Conservation (phyloP, 352 stramenopile species). For the Pythium grandisporangium region DNA sequence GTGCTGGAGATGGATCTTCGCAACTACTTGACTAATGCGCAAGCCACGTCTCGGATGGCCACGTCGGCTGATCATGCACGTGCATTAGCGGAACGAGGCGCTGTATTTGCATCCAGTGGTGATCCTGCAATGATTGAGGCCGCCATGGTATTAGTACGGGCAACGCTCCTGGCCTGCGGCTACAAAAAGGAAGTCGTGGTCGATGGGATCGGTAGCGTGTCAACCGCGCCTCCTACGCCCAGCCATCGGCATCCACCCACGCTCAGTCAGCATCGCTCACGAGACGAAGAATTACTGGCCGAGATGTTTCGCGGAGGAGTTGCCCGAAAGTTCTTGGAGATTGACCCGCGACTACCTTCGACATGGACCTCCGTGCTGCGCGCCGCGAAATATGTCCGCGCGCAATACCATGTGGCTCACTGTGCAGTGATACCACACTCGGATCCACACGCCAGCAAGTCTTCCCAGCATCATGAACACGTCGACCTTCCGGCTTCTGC, state of each 20-base stretch:
- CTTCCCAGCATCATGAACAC: too few relatives aligned
- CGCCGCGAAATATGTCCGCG: constrained; percentile 6
- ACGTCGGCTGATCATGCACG: too few relatives aligned
- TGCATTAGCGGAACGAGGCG: too few relatives aligned
- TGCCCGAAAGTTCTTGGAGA: constrained; percentile 18
- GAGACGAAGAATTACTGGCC: constrained; percentile 21
- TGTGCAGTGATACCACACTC: too few relatives aligned
- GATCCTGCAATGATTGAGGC: not conserved
- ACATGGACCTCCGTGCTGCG: constrained; percentile 13
- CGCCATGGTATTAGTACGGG: constrained; percentile 16
- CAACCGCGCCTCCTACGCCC: too few relatives aligned
- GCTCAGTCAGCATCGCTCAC: too few relatives aligned
- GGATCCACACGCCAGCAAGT: too few relatives aligned
- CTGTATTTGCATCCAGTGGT: constrained; percentile 4
- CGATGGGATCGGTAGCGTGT: too few relatives aligned
- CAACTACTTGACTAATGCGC: constrained; percentile 28
- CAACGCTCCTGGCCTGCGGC: constrained; percentile 19
- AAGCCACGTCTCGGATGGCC: constrained; percentile 13
- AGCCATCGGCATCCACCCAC: too few relatives aligned
- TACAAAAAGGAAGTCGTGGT: constrained; percentile 39
- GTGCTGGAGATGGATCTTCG: constrained; percentile 38
- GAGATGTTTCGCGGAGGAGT: constrained; percentile 25
- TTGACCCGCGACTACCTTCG: constrained; percentile 18
- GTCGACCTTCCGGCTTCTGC: too few relatives aligned
- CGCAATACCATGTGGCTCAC: too few relatives aligned